Conservation (phyloP, 192 early-diverging fungal species). For the Backusella westeae region DNA sequence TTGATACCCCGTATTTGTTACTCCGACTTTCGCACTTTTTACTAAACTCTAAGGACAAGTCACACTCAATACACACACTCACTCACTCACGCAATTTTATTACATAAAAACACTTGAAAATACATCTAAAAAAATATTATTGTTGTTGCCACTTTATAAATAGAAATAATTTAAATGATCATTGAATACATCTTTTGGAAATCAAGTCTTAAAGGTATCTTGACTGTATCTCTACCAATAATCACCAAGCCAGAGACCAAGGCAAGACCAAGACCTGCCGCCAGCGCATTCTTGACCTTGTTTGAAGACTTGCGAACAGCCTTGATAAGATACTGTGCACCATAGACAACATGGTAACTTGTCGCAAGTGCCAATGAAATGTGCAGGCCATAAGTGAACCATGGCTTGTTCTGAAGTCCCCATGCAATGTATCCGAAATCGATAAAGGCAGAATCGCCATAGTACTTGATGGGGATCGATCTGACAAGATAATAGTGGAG, state of each 20-base stretch:
- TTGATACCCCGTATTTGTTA: too few species aligned
- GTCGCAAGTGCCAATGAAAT: slow-evolving; percentile 4
- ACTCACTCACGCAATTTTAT: background rate
- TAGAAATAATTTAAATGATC: background rate
- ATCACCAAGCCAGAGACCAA: slow-evolving; percentile 1
- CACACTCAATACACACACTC: too few species aligned
- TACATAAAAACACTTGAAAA: background rate
- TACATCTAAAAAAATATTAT: background rate
- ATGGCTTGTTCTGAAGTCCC: slow-evolving; percentile 27
- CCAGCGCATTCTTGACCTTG: background rate
- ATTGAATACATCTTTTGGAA: slow-evolving; percentile 8
- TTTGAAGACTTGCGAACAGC: background rate
- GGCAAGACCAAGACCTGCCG: slow-evolving; percentile 2
- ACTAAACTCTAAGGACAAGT: too few species aligned
- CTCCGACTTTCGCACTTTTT: too few species aligned
- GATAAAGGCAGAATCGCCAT: slow-evolving; percentile 34
- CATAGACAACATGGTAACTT: slow-evolving; percentile 21
- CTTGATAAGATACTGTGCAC: background rate
- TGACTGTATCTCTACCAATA: slow-evolving; percentile 3
- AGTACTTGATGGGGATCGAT: slow-evolving; percentile 10
- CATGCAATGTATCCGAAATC: slow-evolving; percentile 29
- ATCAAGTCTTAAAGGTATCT: slow-evolving; percentile 16
- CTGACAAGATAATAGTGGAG: slow-evolving; percentile 24
- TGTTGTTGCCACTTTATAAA: background rate
- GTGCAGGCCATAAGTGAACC: slow-evolving; percentile 19